Evolutionary conservation across 208 protist species (phyloP), one percentile per base, ranked within the genome.

Genomic region (Leishmania turanica): DNA sequence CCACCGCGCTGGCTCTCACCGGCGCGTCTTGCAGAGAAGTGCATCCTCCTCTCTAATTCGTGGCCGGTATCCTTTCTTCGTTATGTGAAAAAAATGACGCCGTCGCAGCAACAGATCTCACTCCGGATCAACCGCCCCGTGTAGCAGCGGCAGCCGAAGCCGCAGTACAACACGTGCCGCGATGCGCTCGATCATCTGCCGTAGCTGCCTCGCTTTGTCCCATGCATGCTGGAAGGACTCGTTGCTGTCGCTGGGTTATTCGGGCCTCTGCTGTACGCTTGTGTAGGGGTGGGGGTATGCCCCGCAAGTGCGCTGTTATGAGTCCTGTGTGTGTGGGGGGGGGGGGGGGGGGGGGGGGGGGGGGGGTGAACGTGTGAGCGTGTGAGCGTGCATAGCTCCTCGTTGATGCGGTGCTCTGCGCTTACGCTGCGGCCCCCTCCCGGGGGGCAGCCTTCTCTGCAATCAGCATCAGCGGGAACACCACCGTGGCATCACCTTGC

Each of bases 401-500:
- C 9, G 66, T 31, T 27, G 66, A 40, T 45, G 47, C 8, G 31
- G 51, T 2, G 27, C 11, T 42, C 47, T 56, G 15, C n/a, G 24
- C 8, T 13, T 40, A 17, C n/a, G 1, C 72, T 62, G 51, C 13
- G 1, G 34, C 72, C 31, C 40, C 4, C 72, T 40, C 49, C 74
- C 17, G 53, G 34, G 56, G 24, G 31, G 24, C 27, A 37, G 74
- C 24, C 34, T 68, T 21, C 19, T 86, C 78, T 8, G 24, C 54
- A 53, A 81, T 70, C 13, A 93, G 83, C 76, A 98, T 89, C 15
- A 98, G 74, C 13, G 95, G 95, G 60, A 97, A 96, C 7, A 98
- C 79, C 34, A 97, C 76, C n/a, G 95, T 92, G 19, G 95, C 95
- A 80, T 98, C 95, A 0, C 95, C 95, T 65, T 98, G 93, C 58